phyloP scores from a whole-genome alignment of 495 filamentous ascomycete genomes.

The Penicillium desertorum region DNA sequence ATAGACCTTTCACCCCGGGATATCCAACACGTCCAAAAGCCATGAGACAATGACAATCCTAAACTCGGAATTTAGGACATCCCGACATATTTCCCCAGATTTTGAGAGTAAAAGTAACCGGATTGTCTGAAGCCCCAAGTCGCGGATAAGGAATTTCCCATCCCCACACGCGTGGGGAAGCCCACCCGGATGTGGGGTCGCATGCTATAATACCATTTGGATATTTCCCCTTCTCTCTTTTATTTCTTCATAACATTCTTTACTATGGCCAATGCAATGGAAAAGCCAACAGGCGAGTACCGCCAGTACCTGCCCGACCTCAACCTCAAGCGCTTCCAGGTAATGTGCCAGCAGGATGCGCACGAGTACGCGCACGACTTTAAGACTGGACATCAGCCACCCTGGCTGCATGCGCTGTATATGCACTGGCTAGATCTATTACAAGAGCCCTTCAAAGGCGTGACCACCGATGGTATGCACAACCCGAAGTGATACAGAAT shows the following conservation, averaged over 20 bases:
- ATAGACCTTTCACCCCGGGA: neutral
- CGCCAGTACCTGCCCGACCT: conserved; percentile 63
- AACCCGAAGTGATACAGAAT: conserved; percentile 14
- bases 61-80: neutral
- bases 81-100: neutral
- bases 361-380: conserved; percentile 64
- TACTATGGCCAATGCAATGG: conserved; percentile 9
- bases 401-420: conserved; percentile 67
- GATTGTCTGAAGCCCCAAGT: conserved; percentile 9
- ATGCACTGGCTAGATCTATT: conserved; percentile 64
- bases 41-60: neutral
- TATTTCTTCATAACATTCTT: neutral
- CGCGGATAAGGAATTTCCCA: conserved; percentile 30
- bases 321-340: conserved; percentile 57
- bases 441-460: conserved; percentile 67
- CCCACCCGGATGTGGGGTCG: conserved; percentile 22
- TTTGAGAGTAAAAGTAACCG: neutral
- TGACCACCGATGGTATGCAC: conserved; percentile 63
- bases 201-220: conserved; percentile 17
- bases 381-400: conserved; percentile 57
- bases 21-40: neutral
- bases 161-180: conserved; percentile 32
- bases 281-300: conserved; percentile 47
- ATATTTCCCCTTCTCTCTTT: neutral
- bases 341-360: conserved; percentile 61